A percentile compares a stretch with the other conserved stretches of the same genome.
phyloP scores from a whole-genome alignment of 148 eudicot species.

The Mesembryanthemum crystallinum region DNA sequence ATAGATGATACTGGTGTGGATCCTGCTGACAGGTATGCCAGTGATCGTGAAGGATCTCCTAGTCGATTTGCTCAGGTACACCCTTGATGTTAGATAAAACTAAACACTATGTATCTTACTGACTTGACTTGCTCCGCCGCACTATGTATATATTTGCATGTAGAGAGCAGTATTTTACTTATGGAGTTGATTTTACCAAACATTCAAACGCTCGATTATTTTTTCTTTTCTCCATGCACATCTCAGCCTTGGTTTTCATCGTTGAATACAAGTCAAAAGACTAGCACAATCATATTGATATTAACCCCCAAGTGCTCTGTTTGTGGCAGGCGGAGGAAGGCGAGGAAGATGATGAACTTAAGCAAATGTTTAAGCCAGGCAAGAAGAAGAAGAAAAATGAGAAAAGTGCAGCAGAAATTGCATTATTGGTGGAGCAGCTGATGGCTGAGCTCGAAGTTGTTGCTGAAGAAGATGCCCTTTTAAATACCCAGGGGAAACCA shows the following conservation, averaged over 20 bases:
- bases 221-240: too few relatives aligned
- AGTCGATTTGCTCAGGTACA: slow-evolving; percentile 75
- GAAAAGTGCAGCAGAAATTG: slow-evolving; percentile 90
- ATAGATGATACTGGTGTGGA: slow-evolving; percentile 88
- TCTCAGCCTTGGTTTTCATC: neutral
- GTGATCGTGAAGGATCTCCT: slow-evolving; percentile 78
- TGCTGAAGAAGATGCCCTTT: slow-evolving; percentile 87
- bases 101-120: neutral
- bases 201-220: neutral
- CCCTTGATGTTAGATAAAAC: slow-evolving; percentile 1
- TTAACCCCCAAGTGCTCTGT: neutral
- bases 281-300: neutral
- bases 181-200: slow-evolving; percentile 2
- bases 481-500: slow-evolving; percentile 74
- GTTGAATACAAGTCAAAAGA: neutral
- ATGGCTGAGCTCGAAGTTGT: slow-evolving; percentile 95
- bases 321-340: slow-evolving; percentile 82
- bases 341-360: slow-evolving; percentile 78
- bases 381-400: slow-evolving; percentile 89
- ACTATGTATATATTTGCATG: neutral
- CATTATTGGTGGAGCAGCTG: slow-evolving; percentile 76
- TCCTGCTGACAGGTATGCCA: slow-evolving; percentile 66
- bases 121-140: neutral
- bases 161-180: neutral
- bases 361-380: slow-evolving; percentile 64